Conservation (phyloP, 495 filamentous ascomycete species). For the Stereocaulon alpinum region DNA sequence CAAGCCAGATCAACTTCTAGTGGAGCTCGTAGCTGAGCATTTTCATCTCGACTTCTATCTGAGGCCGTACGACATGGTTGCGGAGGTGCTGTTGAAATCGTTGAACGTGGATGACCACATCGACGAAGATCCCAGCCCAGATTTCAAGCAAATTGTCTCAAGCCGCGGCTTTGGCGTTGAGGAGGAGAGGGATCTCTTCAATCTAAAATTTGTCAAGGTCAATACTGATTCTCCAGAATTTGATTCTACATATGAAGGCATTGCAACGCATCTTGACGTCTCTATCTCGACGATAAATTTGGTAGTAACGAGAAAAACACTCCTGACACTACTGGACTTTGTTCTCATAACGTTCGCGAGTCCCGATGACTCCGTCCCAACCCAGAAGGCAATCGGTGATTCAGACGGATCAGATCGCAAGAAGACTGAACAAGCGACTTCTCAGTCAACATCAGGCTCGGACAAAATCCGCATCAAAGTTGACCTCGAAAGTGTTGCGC, state of each 20-base stretch:
- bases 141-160: conserved; percentile 93
- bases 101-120: conserved; percentile 93
- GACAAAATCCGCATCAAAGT: conserved; percentile 78
- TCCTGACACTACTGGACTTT: conserved; percentile 92
- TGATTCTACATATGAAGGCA: conserved; percentile 77
- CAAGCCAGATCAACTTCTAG: conserved; percentile 69
- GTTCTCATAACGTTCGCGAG: conserved; percentile 89
- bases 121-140: conserved; percentile 73
- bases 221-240: conserved; percentile 90
- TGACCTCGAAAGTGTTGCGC: conserved; percentile 78
- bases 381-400: conserved; percentile 40
- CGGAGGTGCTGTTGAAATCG: conserved; percentile 76
- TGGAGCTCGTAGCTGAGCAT: conserved; percentile 81
- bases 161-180: conserved; percentile 67
- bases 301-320: conserved; percentile 82
- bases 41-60: conserved; percentile 82
- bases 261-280: conserved; percentile 86
- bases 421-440: conserved; percentile 22
- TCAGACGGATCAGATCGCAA: conserved; percentile 26
- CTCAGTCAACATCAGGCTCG: conserved; percentile 23
- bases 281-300: conserved; percentile 92
- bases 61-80: conserved; percentile 81
- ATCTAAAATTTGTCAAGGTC: conserved; percentile 79
- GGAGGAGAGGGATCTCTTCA: conserved; percentile 70
- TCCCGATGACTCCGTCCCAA: conserved; percentile 39